These are phyloP conservation scores for Cordia subcordata DNA, from an alignment of 257 asterid genomes.

Conservation along the genomic window DNA sequence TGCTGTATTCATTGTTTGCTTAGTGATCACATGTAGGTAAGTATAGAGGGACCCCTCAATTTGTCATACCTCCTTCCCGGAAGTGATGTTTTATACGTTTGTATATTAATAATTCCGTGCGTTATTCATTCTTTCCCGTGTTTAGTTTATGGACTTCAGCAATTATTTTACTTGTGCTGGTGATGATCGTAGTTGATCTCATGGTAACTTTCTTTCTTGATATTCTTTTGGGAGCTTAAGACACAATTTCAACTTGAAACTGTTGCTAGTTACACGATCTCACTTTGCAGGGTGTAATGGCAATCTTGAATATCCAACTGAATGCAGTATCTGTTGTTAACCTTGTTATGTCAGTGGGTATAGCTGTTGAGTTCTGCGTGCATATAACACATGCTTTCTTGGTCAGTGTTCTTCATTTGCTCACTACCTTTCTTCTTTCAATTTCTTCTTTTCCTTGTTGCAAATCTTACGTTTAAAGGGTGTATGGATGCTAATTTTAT, in stretches of 20 bases:
- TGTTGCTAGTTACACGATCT: slow-evolving; percentile 2
- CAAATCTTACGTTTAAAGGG: not conserved
- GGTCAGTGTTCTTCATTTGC: slow-evolving; percentile 55
- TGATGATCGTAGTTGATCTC: slow-evolving; percentile 88
- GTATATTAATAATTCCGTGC: slow-evolving; percentile 4
- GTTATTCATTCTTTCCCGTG: slow-evolving; percentile 10
- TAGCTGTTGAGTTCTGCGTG: slow-evolving; percentile 95
- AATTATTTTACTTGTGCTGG: slow-evolving; percentile 77
- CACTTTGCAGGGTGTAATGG: slow-evolving; percentile 83
- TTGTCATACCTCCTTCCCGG: not conserved
- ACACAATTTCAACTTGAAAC: slow-evolving; percentile 6
- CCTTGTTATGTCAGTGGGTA: slow-evolving; percentile 97
- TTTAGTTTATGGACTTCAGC: slow-evolving; percentile 93
- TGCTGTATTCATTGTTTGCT: slow-evolving; percentile 88
- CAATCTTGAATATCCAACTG: slow-evolving; percentile 77
- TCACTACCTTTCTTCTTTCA: not conserved
- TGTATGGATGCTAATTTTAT: not conserved
- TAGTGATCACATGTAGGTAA: slow-evolving; percentile 87
- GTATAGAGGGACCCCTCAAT: slow-evolving; percentile 13
- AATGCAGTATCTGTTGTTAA: slow-evolving; percentile 94
- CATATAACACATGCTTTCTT: slow-evolving; percentile 96
- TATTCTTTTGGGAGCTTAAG: not conserved
- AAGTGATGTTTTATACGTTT: slow-evolving; percentile 6
- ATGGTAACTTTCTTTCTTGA: slow-evolving; percentile 48
- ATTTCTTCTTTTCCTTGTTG: not conserved